A percentile compares a stretch with the other conserved stretches of the same genome.
Evolutionary conservation across 2,329 filamentous ascomycete species (phyloP).

Genomic region (Aspergillus calidoustus): DNA sequence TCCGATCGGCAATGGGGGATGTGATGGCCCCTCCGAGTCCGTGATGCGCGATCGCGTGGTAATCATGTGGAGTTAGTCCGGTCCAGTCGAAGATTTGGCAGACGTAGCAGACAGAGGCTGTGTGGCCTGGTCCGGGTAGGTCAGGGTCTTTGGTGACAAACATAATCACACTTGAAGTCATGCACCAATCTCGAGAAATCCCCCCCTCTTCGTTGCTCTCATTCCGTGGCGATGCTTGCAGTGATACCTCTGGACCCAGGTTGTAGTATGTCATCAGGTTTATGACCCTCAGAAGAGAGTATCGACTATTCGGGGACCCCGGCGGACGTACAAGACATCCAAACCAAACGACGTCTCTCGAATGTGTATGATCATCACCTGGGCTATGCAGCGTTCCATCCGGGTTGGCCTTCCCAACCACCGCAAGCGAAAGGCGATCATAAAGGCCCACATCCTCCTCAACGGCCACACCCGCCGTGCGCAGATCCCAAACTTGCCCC

Average conservation of each 20-base stretch:
- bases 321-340: not conserved
- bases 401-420: not conserved
- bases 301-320: not conserved
- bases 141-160: too few species aligned
- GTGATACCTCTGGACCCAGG: not conserved
- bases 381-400: not conserved
- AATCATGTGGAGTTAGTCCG: not conserved
- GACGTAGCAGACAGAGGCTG: constrained; percentile 1
- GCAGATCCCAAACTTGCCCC: not conserved
- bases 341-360: not conserved
- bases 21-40: constrained; percentile 1
- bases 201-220: not conserved
- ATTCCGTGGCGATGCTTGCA: not conserved
- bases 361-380: not conserved
- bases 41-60: not conserved
- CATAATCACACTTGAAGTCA: not conserved
- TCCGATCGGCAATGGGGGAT: not conserved
- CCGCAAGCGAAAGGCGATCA: not conserved
- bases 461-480: not conserved
- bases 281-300: not conserved
- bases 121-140: not conserved
- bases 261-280: not conserved
- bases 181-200: not conserved
- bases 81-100: not conserved
- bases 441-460: not conserved